These are phyloP conservation scores for Apiotrichum porosum DNA, from an alignment of 1,284 basidiomycete species.

Conservation along the genomic window DNA sequence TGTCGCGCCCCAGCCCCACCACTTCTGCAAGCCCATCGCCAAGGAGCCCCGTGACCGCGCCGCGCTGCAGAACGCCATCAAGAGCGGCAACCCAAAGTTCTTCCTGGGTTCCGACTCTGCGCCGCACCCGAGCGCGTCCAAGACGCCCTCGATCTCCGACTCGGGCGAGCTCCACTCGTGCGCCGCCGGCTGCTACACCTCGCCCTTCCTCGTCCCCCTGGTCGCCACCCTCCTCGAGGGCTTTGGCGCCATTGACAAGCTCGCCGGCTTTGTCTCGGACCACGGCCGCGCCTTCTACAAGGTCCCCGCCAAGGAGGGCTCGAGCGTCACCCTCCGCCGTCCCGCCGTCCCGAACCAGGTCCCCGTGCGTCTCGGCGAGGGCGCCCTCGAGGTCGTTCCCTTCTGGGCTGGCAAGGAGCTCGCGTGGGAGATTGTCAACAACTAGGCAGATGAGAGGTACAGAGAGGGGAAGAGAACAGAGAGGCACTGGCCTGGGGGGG, in stretches of 20 bases:
- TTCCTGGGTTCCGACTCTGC: constrained; percentile 98
- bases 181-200: constrained; percentile 91
- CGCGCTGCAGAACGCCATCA: constrained; percentile 76
- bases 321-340: constrained; percentile 49
- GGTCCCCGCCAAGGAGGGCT: constrained; percentile 42
- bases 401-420: constrained; percentile 88
- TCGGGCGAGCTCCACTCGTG: constrained; percentile 57
- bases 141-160: constrained; percentile 56
- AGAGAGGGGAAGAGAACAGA: no score
- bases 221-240: constrained; percentile 73
- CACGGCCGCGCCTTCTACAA: constrained; percentile 78
- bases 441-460: no score
- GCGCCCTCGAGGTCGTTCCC: constrained; percentile 66
- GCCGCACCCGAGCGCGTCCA: constrained; percentile 78
- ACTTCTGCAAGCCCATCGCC: constrained; percentile 98
- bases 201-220: constrained; percentile 80
- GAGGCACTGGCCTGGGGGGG: no score
- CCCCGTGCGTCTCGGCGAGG: constrained; percentile 53
- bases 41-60: constrained; percentile 89
- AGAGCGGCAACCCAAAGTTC: constrained; percentile 85
- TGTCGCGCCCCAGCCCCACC: constrained; percentile 92
- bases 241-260: constrained; percentile 73
- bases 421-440: constrained; percentile 66
- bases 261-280: constrained; percentile 70
- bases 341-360: constrained; percentile 44